Conservation (phyloP, 2,329 filamentous ascomycete species). For the Diplodia seriata region DNA sequence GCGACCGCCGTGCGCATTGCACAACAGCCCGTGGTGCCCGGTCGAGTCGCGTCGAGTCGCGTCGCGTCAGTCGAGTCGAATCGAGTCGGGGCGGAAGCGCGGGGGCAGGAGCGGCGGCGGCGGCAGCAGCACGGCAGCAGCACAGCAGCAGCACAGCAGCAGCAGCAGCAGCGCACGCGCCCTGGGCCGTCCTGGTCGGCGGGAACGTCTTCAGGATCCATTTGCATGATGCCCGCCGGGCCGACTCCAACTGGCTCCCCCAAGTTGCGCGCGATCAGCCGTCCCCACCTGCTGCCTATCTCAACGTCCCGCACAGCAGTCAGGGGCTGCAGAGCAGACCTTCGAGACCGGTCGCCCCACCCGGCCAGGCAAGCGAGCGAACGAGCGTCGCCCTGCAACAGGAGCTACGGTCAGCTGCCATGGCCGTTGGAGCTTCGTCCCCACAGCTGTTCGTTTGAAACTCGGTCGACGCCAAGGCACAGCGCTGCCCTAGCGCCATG, state of each 20-base stretch:
- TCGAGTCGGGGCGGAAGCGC: too few species aligned
- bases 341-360: slow-evolving; percentile 30
- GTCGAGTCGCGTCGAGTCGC: too few species aligned
- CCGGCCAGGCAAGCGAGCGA: slow-evolving; percentile 12
- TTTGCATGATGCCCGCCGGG: slow-evolving; percentile 25
- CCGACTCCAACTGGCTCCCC: slow-evolving; percentile 23
- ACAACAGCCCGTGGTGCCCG: too few species aligned
- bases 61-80: too few species aligned
- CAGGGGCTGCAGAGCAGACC: slow-evolving; percentile 24
- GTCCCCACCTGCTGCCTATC: slow-evolving; percentile 27
- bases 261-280: slow-evolving; percentile 23
- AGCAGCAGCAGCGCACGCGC: not conserved
- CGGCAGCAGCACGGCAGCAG: too few species aligned
- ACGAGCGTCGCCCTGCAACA: slow-evolving; percentile 13
- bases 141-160: not conserved
- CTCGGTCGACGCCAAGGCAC: slow-evolving; percentile 14
- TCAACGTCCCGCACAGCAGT: slow-evolving; percentile 13
- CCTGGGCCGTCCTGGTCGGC: not conserved
- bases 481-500: slow-evolving; percentile 26
- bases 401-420: slow-evolving; percentile 12
- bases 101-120: too few species aligned
- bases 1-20: too few species aligned
- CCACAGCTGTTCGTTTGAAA: slow-evolving; percentile 26
- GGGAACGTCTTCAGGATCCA: not conserved
- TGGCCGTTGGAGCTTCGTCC: slow-evolving; percentile 3